Base-by-base conservation (phyloP, 169 alveolate species). In the Eimeria acervulina region DNA sequence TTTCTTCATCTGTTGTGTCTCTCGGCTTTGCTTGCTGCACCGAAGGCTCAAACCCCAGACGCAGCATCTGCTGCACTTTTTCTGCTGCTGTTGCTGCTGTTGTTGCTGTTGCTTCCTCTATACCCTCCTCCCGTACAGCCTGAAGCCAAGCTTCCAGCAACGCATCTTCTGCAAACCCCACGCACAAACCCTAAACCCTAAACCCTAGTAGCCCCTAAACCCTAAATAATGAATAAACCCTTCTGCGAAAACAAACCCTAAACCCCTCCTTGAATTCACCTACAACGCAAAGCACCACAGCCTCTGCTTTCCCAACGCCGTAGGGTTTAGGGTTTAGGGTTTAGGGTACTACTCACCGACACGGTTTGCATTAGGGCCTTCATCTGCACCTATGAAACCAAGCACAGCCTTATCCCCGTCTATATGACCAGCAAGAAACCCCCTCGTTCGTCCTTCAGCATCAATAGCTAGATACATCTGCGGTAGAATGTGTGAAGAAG, bases 61-160 rank as follows among this genome's bases (percentile, higher is more conserved):
- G 83, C 83, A 72, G 83, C 83, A 72, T 47, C 83, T 72, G 83
- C 52, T 36, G 47, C 52, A 72, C 83, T 15, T 31, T 38, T 36
- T 47, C 52, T 36, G 83, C 83, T 36, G 83, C 83, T 28, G 42
- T 28, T 13, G 83, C 83, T 72, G 83, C 52, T 38, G 52, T 36
- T 72, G 83, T 33, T 72, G 83, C 52, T 31, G 83, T 36, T 38
- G 28, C 52, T 38, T 36, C 83, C 51, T 4, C 52, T 31, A 38
- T 6, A 31, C 83, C 83, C 51, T 36, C 52, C 23, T 36, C 52
- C 13, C 19, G 28, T 15, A 38, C 31, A 4, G 47, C 51, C 42
- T 10, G 52, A 19, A 72, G 52, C 83, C 83, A 72, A 26, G 42
- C 51, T 52, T 4, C 31, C 83, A 72, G 52, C 83, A 72, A n/a